Base-by-base conservation (phyloP, 352 stramenopile species). In the Pseudoperonospora humuli region DNA sequence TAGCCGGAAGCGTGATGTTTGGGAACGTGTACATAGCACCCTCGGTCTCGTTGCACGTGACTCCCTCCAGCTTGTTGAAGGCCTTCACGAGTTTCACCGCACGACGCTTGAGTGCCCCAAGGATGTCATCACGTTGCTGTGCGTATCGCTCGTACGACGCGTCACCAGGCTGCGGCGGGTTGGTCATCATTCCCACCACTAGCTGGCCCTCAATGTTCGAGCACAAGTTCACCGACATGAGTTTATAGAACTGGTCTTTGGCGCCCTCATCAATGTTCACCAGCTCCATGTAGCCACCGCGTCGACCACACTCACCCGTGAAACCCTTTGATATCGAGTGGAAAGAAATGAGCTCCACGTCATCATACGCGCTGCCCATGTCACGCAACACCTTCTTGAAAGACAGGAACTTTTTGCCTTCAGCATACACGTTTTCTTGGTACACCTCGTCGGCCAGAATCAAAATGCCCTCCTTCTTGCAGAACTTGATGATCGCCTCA, bases 21-120 rank as follows among this genome's bases (percentile, higher is more conserved):
- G 96, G 96, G 75, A 99, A 99, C 42, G 95, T 97, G 75, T 99
- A 99, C 90, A 99, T 96, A 4, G 96, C 90, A 36, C 96, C 96
- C 59, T 99, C 90, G 2, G 94, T 92, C 48, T 93, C 84, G 49
- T 97, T 95, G 67, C 96, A 99, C 13, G 82, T 96, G 39, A 99
- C 92, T 25, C 96, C 96, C 23, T 97, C 86, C 35, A 99, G 83
- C 29, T 88, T 54, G 66, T 98, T 98, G 26, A 98, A 92, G 3
- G 93, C 95, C 34, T 89, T 63, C 20, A 89, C 84, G 10, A 99
- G 79, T 65, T 97, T 97, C 20, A 84, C 50, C 0, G 95, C 90
- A 46, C 95, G 87, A 35, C 92, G 79, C 69, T 97, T 95, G 20
- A 99, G 67, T 40, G 88, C 95, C 29, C 81, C 70, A 34, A 98